These are phyloP conservation scores for Boletellus sp. DNA, from an alignment of 768 basidiomycete species.

Conservation along the genomic window DNA sequence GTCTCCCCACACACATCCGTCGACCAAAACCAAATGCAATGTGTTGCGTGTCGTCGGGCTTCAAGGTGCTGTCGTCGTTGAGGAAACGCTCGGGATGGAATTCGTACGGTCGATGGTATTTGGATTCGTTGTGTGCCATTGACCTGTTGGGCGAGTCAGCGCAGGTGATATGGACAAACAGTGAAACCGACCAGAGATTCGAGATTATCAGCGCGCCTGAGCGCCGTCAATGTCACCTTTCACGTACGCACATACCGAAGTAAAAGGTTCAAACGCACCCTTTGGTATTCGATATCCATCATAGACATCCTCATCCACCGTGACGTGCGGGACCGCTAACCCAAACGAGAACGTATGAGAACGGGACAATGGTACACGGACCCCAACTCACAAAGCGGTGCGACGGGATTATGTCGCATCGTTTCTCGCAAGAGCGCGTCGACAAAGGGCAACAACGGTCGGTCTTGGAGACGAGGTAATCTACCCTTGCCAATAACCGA, in stretches of 20 bases:
- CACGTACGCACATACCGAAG: background rate
- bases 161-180: background rate
- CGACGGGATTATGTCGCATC: slow-evolving; percentile 2
- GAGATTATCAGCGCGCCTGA: slow-evolving; percentile 8
- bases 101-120: slow-evolving; percentile 35
- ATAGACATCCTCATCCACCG: slow-evolving; percentile 39
- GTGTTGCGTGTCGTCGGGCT: slow-evolving; percentile 6
- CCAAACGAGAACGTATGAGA: background rate
- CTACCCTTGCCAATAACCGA: slow-evolving; percentile 1
- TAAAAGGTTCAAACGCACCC: background rate
- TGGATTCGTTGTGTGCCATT: slow-evolving; percentile 19
- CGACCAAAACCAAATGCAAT: slow-evolving; percentile 26
- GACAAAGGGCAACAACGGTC: slow-evolving; percentile 10
- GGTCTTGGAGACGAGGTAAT: slow-evolving; percentile 9
- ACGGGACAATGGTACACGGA: background rate
- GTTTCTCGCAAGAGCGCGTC: slow-evolving; percentile 15
- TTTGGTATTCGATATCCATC: slow-evolving; percentile 49
- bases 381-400: slow-evolving; percentile 9
- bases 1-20: slow-evolving; percentile 23
- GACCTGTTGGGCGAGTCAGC: slow-evolving; percentile 2
- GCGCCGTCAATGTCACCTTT: background rate
- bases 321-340: slow-evolving; percentile 26
- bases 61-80: slow-evolving; percentile 19
- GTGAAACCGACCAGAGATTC: slow-evolving; percentile 8
- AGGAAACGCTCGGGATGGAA: slow-evolving; percentile 42